Evolutionary conservation across 768 basidiomycete species (phyloP).

Genomic region (Dioszegia hungarica): DNA sequence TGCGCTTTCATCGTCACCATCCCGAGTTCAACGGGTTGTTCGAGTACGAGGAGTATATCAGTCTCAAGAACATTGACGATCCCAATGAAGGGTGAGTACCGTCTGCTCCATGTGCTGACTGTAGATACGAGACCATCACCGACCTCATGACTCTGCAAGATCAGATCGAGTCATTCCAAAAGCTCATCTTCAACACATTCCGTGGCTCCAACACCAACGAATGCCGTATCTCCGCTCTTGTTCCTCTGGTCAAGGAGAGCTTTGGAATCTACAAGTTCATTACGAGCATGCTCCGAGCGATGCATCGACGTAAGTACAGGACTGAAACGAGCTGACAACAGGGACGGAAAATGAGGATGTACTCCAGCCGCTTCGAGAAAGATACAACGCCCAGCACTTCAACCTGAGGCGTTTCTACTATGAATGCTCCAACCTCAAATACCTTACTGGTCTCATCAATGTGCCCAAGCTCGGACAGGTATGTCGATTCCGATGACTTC

Average conservation of each 20-base stretch:
- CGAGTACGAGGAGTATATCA: constrained; percentile 98
- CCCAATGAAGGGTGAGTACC: constrained; percentile 89
- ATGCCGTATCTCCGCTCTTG: constrained; percentile 90
- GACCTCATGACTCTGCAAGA: constrained; percentile 98
- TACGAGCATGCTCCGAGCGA: constrained; percentile 95
- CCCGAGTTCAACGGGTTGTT: constrained; percentile 98
- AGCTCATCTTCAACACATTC: constrained; percentile 94
- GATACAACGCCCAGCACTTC: constrained; percentile 87
- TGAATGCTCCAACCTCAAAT: constrained; percentile 97
- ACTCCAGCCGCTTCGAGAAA: constrained; percentile 77
- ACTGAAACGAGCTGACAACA: constrained; percentile 44
- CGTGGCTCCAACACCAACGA: constrained; percentile 87
- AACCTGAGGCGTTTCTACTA: constrained; percentile 96
- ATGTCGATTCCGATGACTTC: constrained; percentile 19
- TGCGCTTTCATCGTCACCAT: constrained; percentile 89
- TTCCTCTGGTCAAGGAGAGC: constrained; percentile 96
- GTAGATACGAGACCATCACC: constrained; percentile 91
- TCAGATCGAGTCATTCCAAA: constrained; percentile 97
- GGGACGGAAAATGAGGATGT: constrained; percentile 86
- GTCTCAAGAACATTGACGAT: constrained; percentile 93
- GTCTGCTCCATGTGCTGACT: constrained; percentile 19
- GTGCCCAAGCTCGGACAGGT: constrained; percentile 95
- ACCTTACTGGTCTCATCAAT: constrained; percentile 93
- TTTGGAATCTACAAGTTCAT: constrained; percentile 99
- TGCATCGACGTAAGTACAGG: constrained; percentile 73